Evolutionary conservation across 1,139 yeast genomes (phyloP).

Genomic region (Pichia sp.): DNA sequence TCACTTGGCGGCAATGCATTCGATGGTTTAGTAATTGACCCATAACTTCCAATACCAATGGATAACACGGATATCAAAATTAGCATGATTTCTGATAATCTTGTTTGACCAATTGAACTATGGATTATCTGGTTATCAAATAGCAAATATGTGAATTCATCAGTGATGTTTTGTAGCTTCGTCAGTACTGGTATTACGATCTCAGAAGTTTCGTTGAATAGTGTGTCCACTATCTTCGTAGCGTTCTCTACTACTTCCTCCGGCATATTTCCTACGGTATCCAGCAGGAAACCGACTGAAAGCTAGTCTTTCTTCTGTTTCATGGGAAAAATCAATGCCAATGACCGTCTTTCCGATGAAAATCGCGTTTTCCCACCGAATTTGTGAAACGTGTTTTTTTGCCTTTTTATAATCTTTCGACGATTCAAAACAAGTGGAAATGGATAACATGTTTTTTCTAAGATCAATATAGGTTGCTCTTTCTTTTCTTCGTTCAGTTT

Average conservation of each 20-base stretch:
- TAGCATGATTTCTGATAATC: conserved; percentile 15
- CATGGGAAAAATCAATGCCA: background rate
- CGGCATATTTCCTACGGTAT: too few relatives aligned
- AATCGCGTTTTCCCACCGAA: background rate
- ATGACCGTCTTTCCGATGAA: background rate
- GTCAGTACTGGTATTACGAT: background rate
- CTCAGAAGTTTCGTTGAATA: background rate
- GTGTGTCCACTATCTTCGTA: background rate
- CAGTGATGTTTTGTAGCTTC: conserved; percentile 7
- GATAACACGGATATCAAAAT: conserved; percentile 28
- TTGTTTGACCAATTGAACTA: conserved; percentile 10
- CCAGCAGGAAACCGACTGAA: too few relatives aligned
- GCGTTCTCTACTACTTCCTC: background rate
- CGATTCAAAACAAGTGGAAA: too few relatives aligned
- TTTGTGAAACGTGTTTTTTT: background rate
- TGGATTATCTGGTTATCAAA: conserved; percentile 18
- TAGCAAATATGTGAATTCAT: conserved; percentile 17
- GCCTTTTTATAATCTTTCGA: too few relatives aligned
- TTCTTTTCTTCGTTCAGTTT: background rate
- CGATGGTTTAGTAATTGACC: conserved; percentile 39
- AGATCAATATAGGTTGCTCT: too few relatives aligned
- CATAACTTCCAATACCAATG: conserved; percentile 35
- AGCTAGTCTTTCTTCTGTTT: too few relatives aligned
- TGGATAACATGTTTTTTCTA: too few relatives aligned
- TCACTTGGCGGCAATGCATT: conserved; percentile 38